Evolutionary conservation across 1,284 basidiomycete genomes (phyloP).

Genomic region (Apiotrichum gracile): DNA sequence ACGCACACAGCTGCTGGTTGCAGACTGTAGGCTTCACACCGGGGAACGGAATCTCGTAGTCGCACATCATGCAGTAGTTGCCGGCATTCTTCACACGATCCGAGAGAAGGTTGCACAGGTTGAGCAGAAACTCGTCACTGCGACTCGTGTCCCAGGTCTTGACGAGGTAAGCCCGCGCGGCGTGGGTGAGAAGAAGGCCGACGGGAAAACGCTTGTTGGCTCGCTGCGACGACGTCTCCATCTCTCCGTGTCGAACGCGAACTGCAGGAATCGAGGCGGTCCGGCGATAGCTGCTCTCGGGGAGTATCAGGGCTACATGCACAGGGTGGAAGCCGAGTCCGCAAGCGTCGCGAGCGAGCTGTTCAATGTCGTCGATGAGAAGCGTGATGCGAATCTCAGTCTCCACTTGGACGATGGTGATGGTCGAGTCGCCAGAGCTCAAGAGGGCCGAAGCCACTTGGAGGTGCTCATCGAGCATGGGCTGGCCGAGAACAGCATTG

Average conservation of each 20-base stretch:
- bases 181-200: conserved; percentile 1
- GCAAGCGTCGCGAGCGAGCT: conserved; percentile 1
- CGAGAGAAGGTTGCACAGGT: background rate
- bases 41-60: background rate
- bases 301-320: background rate
- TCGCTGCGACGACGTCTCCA: background rate
- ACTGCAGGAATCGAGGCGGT: background rate
- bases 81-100: conserved; percentile 7
- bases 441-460: background rate
- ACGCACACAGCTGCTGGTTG: conserved; percentile 1
- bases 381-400: conserved; percentile 2
- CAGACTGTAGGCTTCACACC: conserved; percentile 11
- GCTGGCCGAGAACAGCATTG: background rate
- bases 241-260: conserved; percentile 1
- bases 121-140: conserved; percentile 2
- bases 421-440: background rate
- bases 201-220: conserved; percentile 1
- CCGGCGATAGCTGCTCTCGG: conserved; percentile 1
- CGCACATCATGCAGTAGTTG: conserved; percentile 9
- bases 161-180: background rate
- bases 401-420: background rate
- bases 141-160: background rate
- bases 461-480: conserved; percentile 5
- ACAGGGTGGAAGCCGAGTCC: background rate
- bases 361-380: conserved; percentile 1